Conservation (phyloP, 2,329 filamentous ascomycete species). For the Curvularia sp. region DNA sequence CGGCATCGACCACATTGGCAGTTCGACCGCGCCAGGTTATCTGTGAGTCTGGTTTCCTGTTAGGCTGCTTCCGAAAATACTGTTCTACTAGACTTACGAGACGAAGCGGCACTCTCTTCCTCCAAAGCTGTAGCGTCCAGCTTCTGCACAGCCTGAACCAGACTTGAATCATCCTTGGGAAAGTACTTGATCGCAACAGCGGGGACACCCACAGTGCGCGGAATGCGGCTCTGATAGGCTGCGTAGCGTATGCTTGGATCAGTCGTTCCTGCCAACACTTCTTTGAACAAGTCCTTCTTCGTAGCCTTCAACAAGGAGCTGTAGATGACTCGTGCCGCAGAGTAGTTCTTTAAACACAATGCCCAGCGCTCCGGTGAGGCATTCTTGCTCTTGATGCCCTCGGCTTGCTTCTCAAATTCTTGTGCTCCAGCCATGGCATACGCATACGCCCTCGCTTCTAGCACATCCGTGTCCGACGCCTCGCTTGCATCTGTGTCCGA, state of each 20-base stretch:
- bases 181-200: conserved; percentile 82
- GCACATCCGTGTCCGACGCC: conserved; percentile 72
- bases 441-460: conserved; percentile 87
- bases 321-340: conserved; percentile 82
- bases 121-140: conserved; percentile 64
- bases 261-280: conserved; percentile 82
- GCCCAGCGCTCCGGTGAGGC: conserved; percentile 69
- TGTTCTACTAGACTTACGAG: conserved; percentile 51
- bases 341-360: conserved; percentile 75
- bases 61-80: conserved; percentile 1
- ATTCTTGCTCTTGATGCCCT: conserved; percentile 50
- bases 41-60: conserved; percentile 56
- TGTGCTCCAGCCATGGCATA: conserved; percentile 77
- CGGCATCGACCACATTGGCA: conserved; percentile 89
- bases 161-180: conserved; percentile 65
- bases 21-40: conserved; percentile 86
- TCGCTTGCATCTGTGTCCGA: conserved; percentile 67
- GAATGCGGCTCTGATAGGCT: conserved; percentile 88
- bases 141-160: conserved; percentile 72
- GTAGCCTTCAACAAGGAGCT: conserved; percentile 70
- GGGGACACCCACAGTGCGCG: conserved; percentile 81
- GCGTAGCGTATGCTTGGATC: conserved; percentile 95
- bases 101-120: conserved; percentile 58
- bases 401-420: conserved; percentile 81
- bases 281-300: conserved; percentile 81